These are phyloP conservation scores for Botrytis pseudocinerea DNA, from an alignment of 2,329 filamentous ascomycete species.

Conservation along the genomic window DNA sequence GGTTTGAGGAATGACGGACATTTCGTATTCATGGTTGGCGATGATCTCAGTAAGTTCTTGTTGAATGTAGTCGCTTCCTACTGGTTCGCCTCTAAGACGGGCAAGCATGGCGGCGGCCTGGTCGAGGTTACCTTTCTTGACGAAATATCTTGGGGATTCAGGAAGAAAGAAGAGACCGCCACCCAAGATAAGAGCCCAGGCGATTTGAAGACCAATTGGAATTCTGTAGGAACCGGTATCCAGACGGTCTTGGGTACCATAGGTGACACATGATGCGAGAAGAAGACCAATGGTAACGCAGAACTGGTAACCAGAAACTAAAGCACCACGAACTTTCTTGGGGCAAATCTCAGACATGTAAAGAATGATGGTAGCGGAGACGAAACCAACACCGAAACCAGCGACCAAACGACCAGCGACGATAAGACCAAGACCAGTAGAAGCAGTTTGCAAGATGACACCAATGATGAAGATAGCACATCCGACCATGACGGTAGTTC, in stretches of 20 bases:
- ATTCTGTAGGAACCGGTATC: constrained; percentile 75
- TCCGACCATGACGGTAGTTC: constrained; percentile 62
- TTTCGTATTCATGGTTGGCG: constrained; percentile 86
- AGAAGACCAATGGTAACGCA: constrained; percentile 79
- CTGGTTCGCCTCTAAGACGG: constrained; percentile 71
- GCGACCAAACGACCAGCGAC: constrained; percentile 70
- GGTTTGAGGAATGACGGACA: constrained; percentile 62
- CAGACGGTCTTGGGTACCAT: constrained; percentile 62
- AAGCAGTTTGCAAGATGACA: constrained; percentile 64
- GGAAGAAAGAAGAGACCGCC: constrained; percentile 73
- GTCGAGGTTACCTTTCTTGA: constrained; percentile 73
- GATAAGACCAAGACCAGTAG: constrained; percentile 47
- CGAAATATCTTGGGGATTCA: constrained; percentile 82
- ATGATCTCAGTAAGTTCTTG: constrained; percentile 81
- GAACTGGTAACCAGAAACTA: constrained; percentile 83
- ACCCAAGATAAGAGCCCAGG: constrained; percentile 76
- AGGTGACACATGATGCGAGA: constrained; percentile 72
- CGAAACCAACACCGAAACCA: constrained; percentile 77
- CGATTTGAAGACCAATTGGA: constrained; percentile 76
- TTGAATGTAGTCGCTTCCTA: constrained; percentile 72
- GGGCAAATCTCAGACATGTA: constrained; percentile 69
- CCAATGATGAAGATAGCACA: constrained; percentile 68
- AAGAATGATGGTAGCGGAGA: constrained; percentile 76
- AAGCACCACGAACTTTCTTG: constrained; percentile 72
- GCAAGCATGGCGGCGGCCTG: constrained; percentile 62